Evolutionary conservation across 2,329 filamentous ascomycete genomes (phyloP).

Genomic region (Diatrype stigma): DNA sequence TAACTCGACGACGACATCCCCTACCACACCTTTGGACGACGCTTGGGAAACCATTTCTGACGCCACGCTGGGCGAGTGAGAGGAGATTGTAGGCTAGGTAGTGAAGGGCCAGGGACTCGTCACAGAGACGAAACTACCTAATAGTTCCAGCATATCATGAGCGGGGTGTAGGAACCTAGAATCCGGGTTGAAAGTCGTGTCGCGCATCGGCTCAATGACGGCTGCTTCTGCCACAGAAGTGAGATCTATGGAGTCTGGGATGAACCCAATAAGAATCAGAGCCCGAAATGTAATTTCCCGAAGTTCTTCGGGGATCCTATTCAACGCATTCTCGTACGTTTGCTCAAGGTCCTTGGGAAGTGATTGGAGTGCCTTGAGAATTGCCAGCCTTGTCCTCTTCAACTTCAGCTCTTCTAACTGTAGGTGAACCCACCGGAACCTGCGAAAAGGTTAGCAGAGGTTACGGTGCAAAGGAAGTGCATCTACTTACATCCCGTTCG

Average conservation of each 20-base stretch:
- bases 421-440: background rate
- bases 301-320: background rate
- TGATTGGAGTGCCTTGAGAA: background rate
- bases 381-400: background rate
- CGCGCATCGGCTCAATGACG: background rate
- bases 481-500: background rate
- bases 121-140: background rate
- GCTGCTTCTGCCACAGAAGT: background rate
- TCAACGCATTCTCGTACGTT: background rate
- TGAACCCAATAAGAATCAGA: background rate
- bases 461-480: background rate
- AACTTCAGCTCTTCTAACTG: background rate
- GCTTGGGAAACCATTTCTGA: background rate
- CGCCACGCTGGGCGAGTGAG: background rate
- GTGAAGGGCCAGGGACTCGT: background rate
- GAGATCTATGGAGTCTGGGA: background rate
- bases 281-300: background rate
- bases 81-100: background rate
- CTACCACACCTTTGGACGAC: background rate
- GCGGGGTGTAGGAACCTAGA: background rate
- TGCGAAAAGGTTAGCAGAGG: background rate
- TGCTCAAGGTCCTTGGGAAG: background rate
- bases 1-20: background rate
- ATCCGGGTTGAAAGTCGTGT: background rate
- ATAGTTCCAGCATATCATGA: background rate